A percentile compares a stretch with the other conserved stretches of the same genome.
These are phyloP conservation scores for Blepharisma stoltei DNA, from an alignment of 73 alveolate genomes.

Conservation along the genomic window DNA sequence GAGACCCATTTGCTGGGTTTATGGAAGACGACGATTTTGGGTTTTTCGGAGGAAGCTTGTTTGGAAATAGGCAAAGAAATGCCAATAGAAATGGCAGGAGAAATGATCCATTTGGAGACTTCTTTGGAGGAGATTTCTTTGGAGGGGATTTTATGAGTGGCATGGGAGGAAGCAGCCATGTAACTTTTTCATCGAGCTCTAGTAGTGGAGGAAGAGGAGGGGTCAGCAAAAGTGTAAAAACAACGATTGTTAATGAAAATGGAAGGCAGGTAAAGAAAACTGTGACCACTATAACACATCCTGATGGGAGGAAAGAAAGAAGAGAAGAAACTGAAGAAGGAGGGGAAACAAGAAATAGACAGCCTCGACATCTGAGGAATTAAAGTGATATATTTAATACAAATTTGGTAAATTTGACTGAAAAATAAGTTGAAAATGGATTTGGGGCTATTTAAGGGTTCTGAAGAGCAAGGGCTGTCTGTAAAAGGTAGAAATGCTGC, in stretches of 20 bases:
- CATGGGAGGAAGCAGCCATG: conserved; percentile 33
- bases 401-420: no score
- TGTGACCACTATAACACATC: conserved; percentile 64
- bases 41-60: not conserved
- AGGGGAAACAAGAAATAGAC: not conserved
- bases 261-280: conserved; percentile 73
- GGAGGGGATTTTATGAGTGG: conserved; percentile 28
- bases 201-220: conserved; percentile 48
- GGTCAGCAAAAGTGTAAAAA: conserved; percentile 64
- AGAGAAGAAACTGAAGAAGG: conserved; percentile 23
- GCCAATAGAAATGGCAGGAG: conserved; percentile 32
- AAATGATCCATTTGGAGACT: conserved; percentile 32
- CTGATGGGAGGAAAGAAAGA: conserved; percentile 40
- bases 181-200: conserved; percentile 47
- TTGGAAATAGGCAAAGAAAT: conserved; percentile 20
- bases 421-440: no score
- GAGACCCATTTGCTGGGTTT: conserved; percentile 79
- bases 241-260: conserved; percentile 59
- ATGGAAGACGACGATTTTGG: conserved; percentile 33
- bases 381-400: no score
- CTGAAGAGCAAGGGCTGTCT: no score
- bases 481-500: no score
- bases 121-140: conserved; percentile 35
- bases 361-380: no score
- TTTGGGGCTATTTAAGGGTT: no score